Percentiles rank a stretch among this genome's conserved stretches.
These are phyloP conservation scores for Pichia sp. DNA, from an alignment of 1,139 yeast species.

Conservation along the genomic window DNA sequence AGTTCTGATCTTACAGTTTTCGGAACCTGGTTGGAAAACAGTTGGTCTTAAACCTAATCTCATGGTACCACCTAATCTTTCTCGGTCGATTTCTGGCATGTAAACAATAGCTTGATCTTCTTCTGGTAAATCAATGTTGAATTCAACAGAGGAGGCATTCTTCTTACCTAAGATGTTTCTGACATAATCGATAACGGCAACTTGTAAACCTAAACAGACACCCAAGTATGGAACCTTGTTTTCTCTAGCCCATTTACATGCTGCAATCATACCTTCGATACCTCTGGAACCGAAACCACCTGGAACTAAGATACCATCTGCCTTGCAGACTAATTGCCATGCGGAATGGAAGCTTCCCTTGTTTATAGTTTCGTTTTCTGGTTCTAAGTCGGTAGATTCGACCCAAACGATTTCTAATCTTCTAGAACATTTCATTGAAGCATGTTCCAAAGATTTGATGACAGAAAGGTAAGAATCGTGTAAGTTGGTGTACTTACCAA, in stretches of 20 bases:
- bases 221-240: slow-evolving; percentile 93
- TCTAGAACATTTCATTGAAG: slow-evolving; percentile 86
- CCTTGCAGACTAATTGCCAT: slow-evolving; percentile 92
- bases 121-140: slow-evolving; percentile 61
- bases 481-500: slow-evolving; percentile 94
- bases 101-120: slow-evolving; percentile 81
- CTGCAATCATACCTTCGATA: slow-evolving; percentile 96
- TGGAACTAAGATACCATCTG: slow-evolving; percentile 97
- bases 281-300: slow-evolving; percentile 99
- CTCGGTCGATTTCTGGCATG: slow-evolving; percentile 98
- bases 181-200: slow-evolving; percentile 93
- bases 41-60: slow-evolving; percentile 95
- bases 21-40: slow-evolving; percentile 66
- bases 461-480: slow-evolving; percentile 96
- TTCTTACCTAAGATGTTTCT: slow-evolving; percentile 73
- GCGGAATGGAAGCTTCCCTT: slow-evolving; percentile 89
- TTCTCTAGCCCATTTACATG: slow-evolving; percentile 97
- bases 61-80: slow-evolving; percentile 98
- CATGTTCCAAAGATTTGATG: slow-evolving; percentile 92
- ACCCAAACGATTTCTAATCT: slow-evolving; percentile 92
- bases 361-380: slow-evolving; percentile 56
- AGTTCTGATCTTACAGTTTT: slow-evolving; percentile 64
- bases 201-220: slow-evolving; percentile 96
- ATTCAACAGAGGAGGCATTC: slow-evolving; percentile 83
- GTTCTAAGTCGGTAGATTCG: slow-evolving; percentile 89